Base-by-base conservation (phyloP, 257 asterid genomes). In the Solanum sejunctum region DNA sequence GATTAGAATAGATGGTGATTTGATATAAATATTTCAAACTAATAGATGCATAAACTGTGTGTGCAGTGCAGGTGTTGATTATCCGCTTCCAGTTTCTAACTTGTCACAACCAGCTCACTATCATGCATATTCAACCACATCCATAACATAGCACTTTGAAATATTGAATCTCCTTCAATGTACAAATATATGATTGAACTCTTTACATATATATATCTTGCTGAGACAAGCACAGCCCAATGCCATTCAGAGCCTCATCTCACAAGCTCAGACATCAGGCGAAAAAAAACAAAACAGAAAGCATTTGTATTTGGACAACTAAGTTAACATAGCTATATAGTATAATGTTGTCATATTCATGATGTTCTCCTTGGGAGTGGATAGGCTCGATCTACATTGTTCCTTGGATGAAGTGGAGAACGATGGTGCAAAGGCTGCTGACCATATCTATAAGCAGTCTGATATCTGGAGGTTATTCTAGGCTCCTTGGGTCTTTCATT, bases 301-400 rank as follows among this genome's bases (percentile, higher is more conserved):
- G 13, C 58, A 54, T 61, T 61, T 82, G 58, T 66, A 61, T 23
- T 58, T 61, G 57, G 58, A 63, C 73, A 39, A 61, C 58, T 49
- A 82, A 82, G 61, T 21, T 61, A n/a, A 9, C 18, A 3, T 43
- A 45, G 58, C 77, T 51, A 41, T n/a, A 58, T 49, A 28, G 41
- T 26, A 26, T 18, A 26, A 26, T 16, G 8, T 20, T 82, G 60
- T 52, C 63, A 52, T 77, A 26, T 52, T 78, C 21, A 82, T 81
- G 85, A 89, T 41, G 82, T 64, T 72, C 92, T 95, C 21, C 66
- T 89, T 57, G 93, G 93, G 85, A 91, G 92, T 20, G 95, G 97
- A 88, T 93, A 91, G 15, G 96, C 84, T 72, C 88, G 94, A 85
- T 87, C 52, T 49, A 71, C 91, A 80, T 88, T 88, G 4, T 87